phyloP scores from a whole-genome alignment of 495 filamentous ascomycete species.

The Lentithecium fluviatile region DNA sequence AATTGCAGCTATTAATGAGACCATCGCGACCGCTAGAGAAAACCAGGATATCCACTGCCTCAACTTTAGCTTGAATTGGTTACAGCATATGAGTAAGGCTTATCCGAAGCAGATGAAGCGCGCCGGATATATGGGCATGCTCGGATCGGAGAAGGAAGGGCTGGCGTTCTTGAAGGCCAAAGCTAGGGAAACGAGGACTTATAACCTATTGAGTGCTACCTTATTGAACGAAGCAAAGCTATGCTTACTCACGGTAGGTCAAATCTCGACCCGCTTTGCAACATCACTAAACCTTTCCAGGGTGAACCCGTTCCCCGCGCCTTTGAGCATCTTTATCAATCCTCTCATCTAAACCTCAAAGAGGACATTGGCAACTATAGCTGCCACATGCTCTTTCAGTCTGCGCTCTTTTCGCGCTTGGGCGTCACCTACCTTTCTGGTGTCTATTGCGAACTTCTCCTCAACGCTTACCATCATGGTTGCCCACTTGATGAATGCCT shows the following conservation, averaged over 20 bases:
- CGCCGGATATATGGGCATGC: conserved; percentile 66
- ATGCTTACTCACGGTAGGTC: conserved; percentile 59
- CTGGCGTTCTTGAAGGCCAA: conserved; percentile 82
- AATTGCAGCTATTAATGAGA: conserved; percentile 89
- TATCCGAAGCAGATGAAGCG: conserved; percentile 74
- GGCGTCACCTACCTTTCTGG: conserved; percentile 55
- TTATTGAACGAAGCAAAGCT: conserved; percentile 85
- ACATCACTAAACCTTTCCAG: conserved; percentile 40
- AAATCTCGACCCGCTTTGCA: background rate
- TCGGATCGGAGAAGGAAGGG: conserved; percentile 77
- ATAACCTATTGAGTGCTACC: conserved; percentile 79
- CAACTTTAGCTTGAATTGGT: conserved; percentile 94
- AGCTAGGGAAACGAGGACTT: conserved; percentile 85
- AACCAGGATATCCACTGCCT: conserved; percentile 89
- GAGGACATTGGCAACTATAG: conserved; percentile 74
- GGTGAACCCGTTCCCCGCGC: conserved; percentile 78
- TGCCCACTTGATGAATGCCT: conserved; percentile 76
- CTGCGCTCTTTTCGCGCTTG: conserved; percentile 72
- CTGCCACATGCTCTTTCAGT: conserved; percentile 66
- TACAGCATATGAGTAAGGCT: conserved; percentile 89
- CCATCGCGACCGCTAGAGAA: conserved; percentile 85
- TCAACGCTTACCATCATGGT: conserved; percentile 64
- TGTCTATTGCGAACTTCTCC: conserved; percentile 71
- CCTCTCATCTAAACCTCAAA: conserved; percentile 76
- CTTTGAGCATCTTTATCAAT: conserved; percentile 74